A percentile compares a stretch with the other conserved stretches of the same genome.
Conservation (phyloP, 176 grass and related monocot species). For the Urochloa ruziziensis region DNA sequence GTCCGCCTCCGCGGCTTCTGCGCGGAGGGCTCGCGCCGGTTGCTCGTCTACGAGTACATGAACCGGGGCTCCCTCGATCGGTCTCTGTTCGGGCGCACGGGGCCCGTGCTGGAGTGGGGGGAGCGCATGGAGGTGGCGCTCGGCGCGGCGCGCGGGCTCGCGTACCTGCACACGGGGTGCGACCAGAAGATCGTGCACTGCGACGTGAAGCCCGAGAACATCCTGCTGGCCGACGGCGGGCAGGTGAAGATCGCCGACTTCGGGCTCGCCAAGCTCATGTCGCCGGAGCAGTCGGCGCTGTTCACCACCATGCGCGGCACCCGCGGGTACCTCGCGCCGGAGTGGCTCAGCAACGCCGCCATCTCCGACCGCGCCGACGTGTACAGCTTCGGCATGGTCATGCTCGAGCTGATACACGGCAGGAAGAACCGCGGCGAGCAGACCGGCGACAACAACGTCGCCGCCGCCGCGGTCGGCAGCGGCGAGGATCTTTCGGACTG, state of each 20-base stretch:
- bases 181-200: conserved; percentile 91
- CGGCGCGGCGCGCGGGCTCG: conserved; percentile 59
- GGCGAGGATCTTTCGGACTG: conserved; percentile 20
- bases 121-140: conserved; percentile 82
- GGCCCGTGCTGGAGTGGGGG: conserved; percentile 72
- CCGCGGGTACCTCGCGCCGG: conserved; percentile 88
- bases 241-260: conserved; percentile 83
- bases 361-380: conserved; percentile 85
- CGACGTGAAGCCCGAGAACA: conserved; percentile 97
- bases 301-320: conserved; percentile 96
- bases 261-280: conserved; percentile 76
- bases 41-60: conserved; percentile 96
- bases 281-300: conserved; percentile 72
- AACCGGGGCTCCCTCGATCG: conserved; percentile 72
- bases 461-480: neutral
- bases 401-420: conserved; percentile 87
- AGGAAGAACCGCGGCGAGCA: conserved; percentile 67
- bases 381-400: conserved; percentile 95
- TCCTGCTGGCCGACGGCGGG: conserved; percentile 66
- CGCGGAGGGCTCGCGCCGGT: conserved; percentile 59
- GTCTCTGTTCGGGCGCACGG: conserved; percentile 58
- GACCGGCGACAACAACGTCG: conserved; percentile 2
- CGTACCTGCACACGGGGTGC: conserved; percentile 79
- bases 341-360: conserved; percentile 81
- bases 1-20: conserved; percentile 92